Conservation (phyloP, 2,329 filamentous ascomycete genomes). For the Neopestalotiopsis rosae region DNA sequence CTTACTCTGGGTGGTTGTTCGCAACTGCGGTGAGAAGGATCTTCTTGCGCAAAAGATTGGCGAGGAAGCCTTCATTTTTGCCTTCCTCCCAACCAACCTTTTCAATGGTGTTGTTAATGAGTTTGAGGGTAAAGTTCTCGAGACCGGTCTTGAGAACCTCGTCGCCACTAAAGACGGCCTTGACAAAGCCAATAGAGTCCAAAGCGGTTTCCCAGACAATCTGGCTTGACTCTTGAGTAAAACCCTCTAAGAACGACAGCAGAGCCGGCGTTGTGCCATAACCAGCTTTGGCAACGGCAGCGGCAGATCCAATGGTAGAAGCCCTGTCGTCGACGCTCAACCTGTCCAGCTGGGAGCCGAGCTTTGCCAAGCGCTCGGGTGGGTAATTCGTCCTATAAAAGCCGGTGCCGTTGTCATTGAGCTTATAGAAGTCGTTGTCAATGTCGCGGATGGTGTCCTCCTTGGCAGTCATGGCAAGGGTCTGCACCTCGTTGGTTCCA, state of each 20-base stretch:
- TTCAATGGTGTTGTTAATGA: conserved; percentile 77
- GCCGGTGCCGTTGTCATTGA: conserved; percentile 88
- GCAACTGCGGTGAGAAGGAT: conserved; percentile 78
- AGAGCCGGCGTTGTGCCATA: conserved; percentile 82
- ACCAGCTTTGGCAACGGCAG: conserved; percentile 86
- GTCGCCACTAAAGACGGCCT: conserved; percentile 84
- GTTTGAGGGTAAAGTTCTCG: conserved; percentile 77
- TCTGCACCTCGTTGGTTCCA: conserved; percentile 65
- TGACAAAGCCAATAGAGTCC: conserved; percentile 75
- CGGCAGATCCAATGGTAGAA: conserved; percentile 86
- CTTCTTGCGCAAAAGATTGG: conserved; percentile 80
- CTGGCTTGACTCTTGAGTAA: conserved; percentile 80
- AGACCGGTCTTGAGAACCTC: conserved; percentile 73
- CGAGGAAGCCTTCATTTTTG: conserved; percentile 81
- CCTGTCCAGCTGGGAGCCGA: conserved; percentile 77
- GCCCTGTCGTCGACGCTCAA: conserved; percentile 91
- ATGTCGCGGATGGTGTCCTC: conserved; percentile 77
- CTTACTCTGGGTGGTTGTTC: conserved; percentile 76
- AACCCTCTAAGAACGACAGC: conserved; percentile 83
- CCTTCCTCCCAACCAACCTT: conserved; percentile 85
- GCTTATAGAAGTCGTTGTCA: conserved; percentile 85
- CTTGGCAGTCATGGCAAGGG: conserved; percentile 75
- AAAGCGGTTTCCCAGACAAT: conserved; percentile 90
- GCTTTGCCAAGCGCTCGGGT: conserved; percentile 78
- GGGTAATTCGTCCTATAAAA: conserved; percentile 95